Evolutionary conservation across 192 early-diverging fungal species (phyloP).

Genomic region (Podila minutissima): DNA sequence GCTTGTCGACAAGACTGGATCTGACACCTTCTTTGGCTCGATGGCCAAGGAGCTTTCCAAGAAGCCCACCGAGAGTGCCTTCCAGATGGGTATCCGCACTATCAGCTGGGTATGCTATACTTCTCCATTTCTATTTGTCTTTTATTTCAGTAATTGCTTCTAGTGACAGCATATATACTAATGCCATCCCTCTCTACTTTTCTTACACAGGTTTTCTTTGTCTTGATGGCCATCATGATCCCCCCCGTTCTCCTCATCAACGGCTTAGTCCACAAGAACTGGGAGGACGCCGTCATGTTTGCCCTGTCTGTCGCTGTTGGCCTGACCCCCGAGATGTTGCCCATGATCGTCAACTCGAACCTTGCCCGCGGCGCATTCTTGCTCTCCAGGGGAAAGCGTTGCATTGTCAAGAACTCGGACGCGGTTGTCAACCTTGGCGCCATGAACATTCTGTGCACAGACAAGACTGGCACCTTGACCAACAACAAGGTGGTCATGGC

Average conservation of each 20-base stretch:
- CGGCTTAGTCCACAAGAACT: slow-evolving; percentile 46
- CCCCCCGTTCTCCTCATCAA: slow-evolving; percentile 58
- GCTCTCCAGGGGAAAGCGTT: slow-evolving; percentile 50
- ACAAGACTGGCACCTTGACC: slow-evolving; percentile 63
- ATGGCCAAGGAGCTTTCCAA: slow-evolving; percentile 52
- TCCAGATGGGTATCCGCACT: slow-evolving; percentile 56
- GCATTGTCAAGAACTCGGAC: slow-evolving; percentile 60
- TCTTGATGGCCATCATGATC: slow-evolving; percentile 55
- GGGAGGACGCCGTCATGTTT: slow-evolving; percentile 53
- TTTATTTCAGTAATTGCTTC: too few species aligned
- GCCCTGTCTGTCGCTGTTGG: slow-evolving; percentile 60
- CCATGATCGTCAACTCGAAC: slow-evolving; percentile 65
- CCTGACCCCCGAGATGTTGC: slow-evolving; percentile 66
- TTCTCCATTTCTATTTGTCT: not conserved
- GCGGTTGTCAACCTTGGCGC: slow-evolving; percentile 59
- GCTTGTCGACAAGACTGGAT: slow-evolving; percentile 55
- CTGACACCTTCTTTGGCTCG: slow-evolving; percentile 54
- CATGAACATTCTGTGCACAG: slow-evolving; percentile 58
- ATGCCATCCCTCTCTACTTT: not conserved
- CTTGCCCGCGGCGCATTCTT: slow-evolving; percentile 55
- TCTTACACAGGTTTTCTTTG: slow-evolving; percentile 38
- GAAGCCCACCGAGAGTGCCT: slow-evolving; percentile 47
- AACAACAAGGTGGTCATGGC: slow-evolving; percentile 55
- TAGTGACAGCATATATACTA: too few species aligned
- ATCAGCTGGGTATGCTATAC: slow-evolving; percentile 37